Evolutionary conservation across 1,139 yeast genomes (phyloP), one percentile per base, ranked within the genome.

Genomic region (Kurtzmaniella quercitrusa): DNA sequence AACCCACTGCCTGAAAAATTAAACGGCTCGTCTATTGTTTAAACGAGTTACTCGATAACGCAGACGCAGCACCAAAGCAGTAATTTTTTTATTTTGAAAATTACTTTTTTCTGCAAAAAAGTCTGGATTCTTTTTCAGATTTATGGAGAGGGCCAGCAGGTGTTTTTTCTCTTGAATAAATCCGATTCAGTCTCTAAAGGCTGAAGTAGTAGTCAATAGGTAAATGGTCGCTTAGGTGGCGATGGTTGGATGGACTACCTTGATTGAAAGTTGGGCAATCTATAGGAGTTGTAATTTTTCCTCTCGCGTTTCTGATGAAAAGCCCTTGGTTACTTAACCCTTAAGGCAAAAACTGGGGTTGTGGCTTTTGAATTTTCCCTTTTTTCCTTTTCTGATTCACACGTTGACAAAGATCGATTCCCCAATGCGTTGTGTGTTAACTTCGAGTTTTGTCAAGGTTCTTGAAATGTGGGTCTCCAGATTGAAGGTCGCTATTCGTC

Each of bases 21-120:
- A 31, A 31, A 31, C 36, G 36, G 16, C 36, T 31, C 36, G 36
- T 31, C 36, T 31, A 31, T 31, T 31, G 36, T 31, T 31, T 31
- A 31, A 27, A 31, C 36, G 36, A 31, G 36, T 16, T 11, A 10
- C 31, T 27, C 31, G 31, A 27, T 27, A 27, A 27, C 14, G 31
- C 31, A n/a, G 31, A 27, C 14, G 31, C 31, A 27, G 31, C 31
- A 7, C 12, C 5, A 27, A 27, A 27, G 31, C 31, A 27, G 31
- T n/a, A 6, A 27, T 27, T 27, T 11, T 27, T 27, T 27, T 7
- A 27, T 27, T 27, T 27, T 27, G 31, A 27, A 10, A 27, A 27
- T 11, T 27, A 27, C 31, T 27, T 4, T 27, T 27, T 27, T n/a
- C 5, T n/a, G 12, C 31, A 27, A n/a, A 27, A n/a, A 27, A 27